Percentiles rank a stretch among this genome's conserved stretches.
Evolutionary conservation across 805 yeast species (phyloP).

Genomic region (Saturnispora sanitii): DNA sequence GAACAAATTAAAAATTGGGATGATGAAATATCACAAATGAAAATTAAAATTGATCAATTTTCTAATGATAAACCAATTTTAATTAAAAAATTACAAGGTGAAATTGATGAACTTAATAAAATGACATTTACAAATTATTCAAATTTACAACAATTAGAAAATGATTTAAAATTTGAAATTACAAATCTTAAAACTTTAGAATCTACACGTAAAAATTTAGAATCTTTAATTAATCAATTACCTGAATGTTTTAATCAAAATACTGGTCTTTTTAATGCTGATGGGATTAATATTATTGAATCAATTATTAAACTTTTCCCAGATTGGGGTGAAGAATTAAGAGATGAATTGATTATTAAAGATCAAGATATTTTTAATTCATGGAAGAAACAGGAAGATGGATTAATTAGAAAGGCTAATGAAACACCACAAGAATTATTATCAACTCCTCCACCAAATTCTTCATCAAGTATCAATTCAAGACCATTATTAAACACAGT

Average conservation of each 20-base stretch:
- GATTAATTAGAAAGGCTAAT: slow-evolving; percentile 16
- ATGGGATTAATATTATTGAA: slow-evolving; percentile 20
- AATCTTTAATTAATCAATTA: slow-evolving; percentile 19
- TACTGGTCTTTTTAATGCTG: slow-evolving; percentile 23
- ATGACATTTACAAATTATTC: slow-evolving; percentile 20
- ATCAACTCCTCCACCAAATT: background rate
- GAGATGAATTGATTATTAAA: slow-evolving; percentile 9
- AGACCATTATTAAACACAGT: background rate
- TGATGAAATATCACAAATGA: slow-evolving; percentile 19
- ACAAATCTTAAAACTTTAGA: slow-evolving; percentile 23
- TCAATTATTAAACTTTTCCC: slow-evolving; percentile 21
- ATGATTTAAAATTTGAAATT: slow-evolving; percentile 24
- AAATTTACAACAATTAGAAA: slow-evolving; percentile 25
- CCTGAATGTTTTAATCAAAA: slow-evolving; percentile 18
- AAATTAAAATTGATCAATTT: slow-evolving; percentile 9
- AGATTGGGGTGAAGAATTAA: slow-evolving; percentile 25
- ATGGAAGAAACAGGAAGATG: slow-evolving; percentile 25
- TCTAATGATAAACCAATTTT: slow-evolving; percentile 14
- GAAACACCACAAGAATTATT: slow-evolving; percentile 5
- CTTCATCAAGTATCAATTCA: background rate
- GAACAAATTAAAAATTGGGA: slow-evolving; percentile 29
- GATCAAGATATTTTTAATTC: slow-evolving; percentile 7
- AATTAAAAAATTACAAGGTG: slow-evolving; percentile 14
- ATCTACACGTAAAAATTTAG: slow-evolving; percentile 16
- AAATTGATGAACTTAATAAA: slow-evolving; percentile 23